These are phyloP conservation scores for Wallacemonas sp. DNA, from an alignment of 208 protist species.

Conservation along the genomic window DNA sequence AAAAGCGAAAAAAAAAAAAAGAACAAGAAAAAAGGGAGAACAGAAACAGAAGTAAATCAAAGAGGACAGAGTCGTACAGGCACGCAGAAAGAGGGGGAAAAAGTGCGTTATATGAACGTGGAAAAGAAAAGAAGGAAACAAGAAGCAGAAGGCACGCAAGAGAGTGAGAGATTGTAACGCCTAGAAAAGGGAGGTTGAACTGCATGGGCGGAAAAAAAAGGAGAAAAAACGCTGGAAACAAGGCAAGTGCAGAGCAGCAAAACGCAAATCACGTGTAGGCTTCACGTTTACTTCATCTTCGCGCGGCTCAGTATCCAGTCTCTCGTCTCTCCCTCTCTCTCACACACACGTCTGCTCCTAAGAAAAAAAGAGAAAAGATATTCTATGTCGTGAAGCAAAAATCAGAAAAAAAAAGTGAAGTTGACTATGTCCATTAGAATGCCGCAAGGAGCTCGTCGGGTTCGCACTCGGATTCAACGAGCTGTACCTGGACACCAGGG, in stretches of 20 bases:
- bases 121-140: slow-evolving; percentile 11
- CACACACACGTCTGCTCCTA: too few relatives aligned
- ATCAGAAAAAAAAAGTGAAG: neutral
- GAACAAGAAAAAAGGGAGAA: slow-evolving; percentile 17
- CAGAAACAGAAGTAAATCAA: neutral
- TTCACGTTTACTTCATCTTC: too few relatives aligned
- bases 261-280: too few relatives aligned
- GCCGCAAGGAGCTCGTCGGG: slow-evolving; percentile 69
- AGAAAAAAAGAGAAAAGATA: too few relatives aligned
- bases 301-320: too few relatives aligned
- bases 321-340: too few relatives aligned
- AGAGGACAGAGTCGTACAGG: neutral
- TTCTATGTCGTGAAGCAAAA: too few relatives aligned
- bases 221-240: neutral
- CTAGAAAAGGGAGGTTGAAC: too few relatives aligned
- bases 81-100: neutral
- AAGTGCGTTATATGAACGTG: neutral
- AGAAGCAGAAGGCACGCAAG: slow-evolving; percentile 2
- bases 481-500: slow-evolving; percentile 28
- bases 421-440: too few relatives aligned
- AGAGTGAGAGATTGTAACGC: too few relatives aligned
- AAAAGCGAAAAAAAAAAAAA: neutral
- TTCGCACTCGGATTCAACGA: slow-evolving; percentile 66
- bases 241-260: too few relatives aligned
- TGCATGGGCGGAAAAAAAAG: too few relatives aligned